Percentiles rank a stretch among this genome's conserved stretches.
These are phyloP conservation scores for Carex pumila DNA, from an alignment of 176 grass and related monocot species.

Conservation along the genomic window DNA sequence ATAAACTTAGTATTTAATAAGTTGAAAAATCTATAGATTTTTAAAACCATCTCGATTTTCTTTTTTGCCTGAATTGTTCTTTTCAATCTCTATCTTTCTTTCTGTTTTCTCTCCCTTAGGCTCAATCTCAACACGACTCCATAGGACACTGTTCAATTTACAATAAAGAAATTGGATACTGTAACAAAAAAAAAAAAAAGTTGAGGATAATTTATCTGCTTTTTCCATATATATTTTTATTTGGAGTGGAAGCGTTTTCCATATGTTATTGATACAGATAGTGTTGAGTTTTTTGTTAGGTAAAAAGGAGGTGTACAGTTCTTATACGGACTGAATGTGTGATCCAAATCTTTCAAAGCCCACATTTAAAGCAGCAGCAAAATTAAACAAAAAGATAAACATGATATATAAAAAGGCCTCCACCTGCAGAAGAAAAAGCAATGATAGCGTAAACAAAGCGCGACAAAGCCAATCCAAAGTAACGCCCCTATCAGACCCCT, in stretches of 20 bases:
- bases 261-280: not conserved
- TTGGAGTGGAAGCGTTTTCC: not conserved
- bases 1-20: too few species aligned
- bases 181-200: too few species aligned
- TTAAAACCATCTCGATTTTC: too few species aligned
- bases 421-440: slow-evolving; percentile 22
- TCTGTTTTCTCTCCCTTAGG: too few species aligned
- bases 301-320: slow-evolving; percentile 14
- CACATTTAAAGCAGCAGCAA: slow-evolving; percentile 8
- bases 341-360: slow-evolving; percentile 4
- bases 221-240: not conserved
- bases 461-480: slow-evolving; percentile 23
- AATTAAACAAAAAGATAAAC: slow-evolving; percentile 17
- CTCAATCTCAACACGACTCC: too few species aligned
- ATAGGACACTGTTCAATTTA: too few species aligned
- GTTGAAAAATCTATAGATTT: too few species aligned
- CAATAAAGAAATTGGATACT: too few species aligned
- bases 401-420: slow-evolving; percentile 17
- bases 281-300: not conserved
- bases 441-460: slow-evolving; percentile 27
- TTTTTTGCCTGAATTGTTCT: too few species aligned
- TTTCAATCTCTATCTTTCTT: too few species aligned
- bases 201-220: not conserved
- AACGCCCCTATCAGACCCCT: slow-evolving; percentile 12
- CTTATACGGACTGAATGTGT: not conserved